phyloP scores from a whole-genome alignment of 176 grass and related monocot genomes.

The Triticum aestivum region IWGSC_CS_RefSeq_v2.1 NC_057807.1:679975172-679975671 shows the following conservation, averaged over 20 bases:
- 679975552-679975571: slow-evolving; percentile 73
- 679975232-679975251: slow-evolving; percentile 78
- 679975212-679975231: slow-evolving; percentile 84
- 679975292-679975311: slow-evolving; percentile 84
- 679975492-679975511: slow-evolving; percentile 56
- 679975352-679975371: slow-evolving; percentile 22
- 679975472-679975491: slow-evolving; percentile 66
- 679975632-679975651: slow-evolving; percentile 90
- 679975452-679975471: slow-evolving; percentile 85
- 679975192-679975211: slow-evolving; percentile 84
- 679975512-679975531: slow-evolving; percentile 61
- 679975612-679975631: slow-evolving; percentile 63
- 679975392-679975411: slow-evolving; percentile 46
- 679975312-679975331: slow-evolving; percentile 61
- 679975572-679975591: slow-evolving; percentile 59
- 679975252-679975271: slow-evolving; percentile 77
- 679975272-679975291: slow-evolving; percentile 82
- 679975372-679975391: slow-evolving; percentile 32
- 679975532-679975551: slow-evolving; percentile 97
- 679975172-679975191: slow-evolving; percentile 54
- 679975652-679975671: slow-evolving; percentile 77
- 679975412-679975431: slow-evolving; percentile 52
- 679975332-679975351: slow-evolving; percentile 58
- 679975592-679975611: slow-evolving; percentile 51
- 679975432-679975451: slow-evolving; percentile 81